Base-by-base conservation (phyloP, 306 rosid species). In the Sphenostylis stenocarpa region DNA sequence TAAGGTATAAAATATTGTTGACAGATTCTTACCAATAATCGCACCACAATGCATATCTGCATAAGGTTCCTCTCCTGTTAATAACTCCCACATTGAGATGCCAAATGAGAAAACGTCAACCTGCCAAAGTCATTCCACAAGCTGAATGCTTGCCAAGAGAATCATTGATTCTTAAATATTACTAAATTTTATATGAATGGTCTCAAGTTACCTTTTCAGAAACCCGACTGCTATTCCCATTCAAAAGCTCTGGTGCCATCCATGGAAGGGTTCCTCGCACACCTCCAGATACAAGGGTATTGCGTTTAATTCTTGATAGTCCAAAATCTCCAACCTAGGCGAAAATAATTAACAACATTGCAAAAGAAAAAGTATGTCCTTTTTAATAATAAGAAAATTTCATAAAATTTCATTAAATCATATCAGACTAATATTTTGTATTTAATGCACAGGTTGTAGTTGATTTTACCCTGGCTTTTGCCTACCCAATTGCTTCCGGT, bases 241-340 rank as follows among this genome's bases (percentile, higher is more conserved):
- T 89, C 80, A 95, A 84, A 78, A 95, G 76, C 82, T 95, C 98
- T 4, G 98, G 98, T 19, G 97, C 98, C 96, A 92, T 95, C 97
- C 97, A 95, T 31, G 98, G 97, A 83, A 95, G 98, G 70, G 98
- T 92, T 77, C 98, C 98, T 70, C 97, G 81, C 36, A 92, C 97
- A n/a, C 98, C 98, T 34, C 97, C 98, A 72, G 97, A 89, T 55
- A 92, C 93, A 16, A 95, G 83, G 63, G 98, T 95, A 81, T 95
- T 95, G 24, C 90, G 87, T 64, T 92, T 92, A 34, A 95, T 95
- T 84, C 91, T 92, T 24, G 98, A 92, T 81, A 95, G 81, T 61
- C 97, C 98, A 74, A 95, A 95, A 85, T 95, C 96, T 84, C 93
- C 97, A 72, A 95, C 98, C 97, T 95, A 39, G 70, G 63, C 80